A percentile compares a stretch with the other conserved stretches of the same genome.
Conservation (phyloP, 306 rosid species). For the Mucuna pruriens region DNA sequence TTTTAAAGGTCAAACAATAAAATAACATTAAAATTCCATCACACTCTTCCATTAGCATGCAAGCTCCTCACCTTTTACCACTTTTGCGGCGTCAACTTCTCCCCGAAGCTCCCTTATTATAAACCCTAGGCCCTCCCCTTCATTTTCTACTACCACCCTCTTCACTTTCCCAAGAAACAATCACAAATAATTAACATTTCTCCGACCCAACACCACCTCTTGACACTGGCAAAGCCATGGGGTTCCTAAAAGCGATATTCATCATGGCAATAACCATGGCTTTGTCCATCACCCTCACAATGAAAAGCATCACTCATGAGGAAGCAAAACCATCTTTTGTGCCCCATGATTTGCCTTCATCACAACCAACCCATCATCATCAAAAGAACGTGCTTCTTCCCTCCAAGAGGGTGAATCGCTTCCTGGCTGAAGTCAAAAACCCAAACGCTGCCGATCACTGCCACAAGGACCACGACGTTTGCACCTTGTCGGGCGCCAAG, state of each 20-base stretch:
- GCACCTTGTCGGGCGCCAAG: slow-evolving; percentile 25
- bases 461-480: slow-evolving; percentile 57
- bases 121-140: slow-evolving; percentile 48
- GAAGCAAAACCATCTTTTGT: slow-evolving; percentile 12
- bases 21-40: slow-evolving; percentile 36
- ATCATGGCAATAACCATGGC: slow-evolving; percentile 80
- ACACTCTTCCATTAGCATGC: slow-evolving; percentile 58
- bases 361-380: not conserved
- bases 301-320: slow-evolving; percentile 40
- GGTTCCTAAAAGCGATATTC: slow-evolving; percentile 52
- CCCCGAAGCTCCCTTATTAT: slow-evolving; percentile 30
- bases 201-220: too few relatives aligned
- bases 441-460: slow-evolving; percentile 68
- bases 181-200: too few relatives aligned
- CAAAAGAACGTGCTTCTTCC: slow-evolving; percentile 40
- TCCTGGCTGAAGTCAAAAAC: slow-evolving; percentile 51
- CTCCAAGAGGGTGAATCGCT: slow-evolving; percentile 65
- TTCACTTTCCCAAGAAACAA: not conserved
- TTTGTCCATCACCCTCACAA: slow-evolving; percentile 65
- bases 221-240: slow-evolving; percentile 64
- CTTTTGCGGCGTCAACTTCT: slow-evolving; percentile 76
- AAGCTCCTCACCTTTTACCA: slow-evolving; percentile 50
- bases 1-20: slow-evolving; percentile 41
- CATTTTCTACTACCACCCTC: slow-evolving; percentile 35
- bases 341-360: not conserved